phyloP scores from a whole-genome alignment of 2,329 filamentous ascomycete genomes.

The Aureobasidium sp. region DNA sequence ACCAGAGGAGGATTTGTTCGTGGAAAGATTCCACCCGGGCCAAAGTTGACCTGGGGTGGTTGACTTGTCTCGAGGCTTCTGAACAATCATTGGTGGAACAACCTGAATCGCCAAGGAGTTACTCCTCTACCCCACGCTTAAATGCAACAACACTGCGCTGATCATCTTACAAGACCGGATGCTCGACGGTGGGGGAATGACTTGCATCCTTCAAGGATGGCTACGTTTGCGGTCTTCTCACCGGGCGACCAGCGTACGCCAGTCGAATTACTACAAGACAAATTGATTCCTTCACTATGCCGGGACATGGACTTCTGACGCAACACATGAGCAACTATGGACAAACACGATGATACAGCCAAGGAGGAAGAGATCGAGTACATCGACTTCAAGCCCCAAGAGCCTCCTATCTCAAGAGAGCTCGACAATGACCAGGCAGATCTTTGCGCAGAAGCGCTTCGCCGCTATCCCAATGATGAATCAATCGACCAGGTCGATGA shows the following conservation, averaged over 20 bases:
- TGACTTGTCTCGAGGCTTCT: neutral
- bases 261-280: neutral
- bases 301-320: too few species aligned
- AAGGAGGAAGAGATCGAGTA: neutral
- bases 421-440: neutral
- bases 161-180: neutral
- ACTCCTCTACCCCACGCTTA: neutral
- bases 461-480: constrained; percentile 1
- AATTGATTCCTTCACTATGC: neutral
- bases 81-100: neutral
- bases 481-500: constrained; percentile 1
- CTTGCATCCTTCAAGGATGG: neutral
- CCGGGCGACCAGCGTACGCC: neutral
- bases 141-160: too few species aligned
- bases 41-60: neutral
- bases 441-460: neutral
- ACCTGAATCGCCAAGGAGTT: neutral
- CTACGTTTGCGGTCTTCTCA: neutral
- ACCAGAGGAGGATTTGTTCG: neutral
- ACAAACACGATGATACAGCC: neutral
- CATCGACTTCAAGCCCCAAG: neutral
- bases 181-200: neutral
- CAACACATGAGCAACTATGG: neutral
- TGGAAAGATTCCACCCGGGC: too few species aligned
- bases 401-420: neutral